Conservation (phyloP, 2,329 filamentous ascomycete species). For the Aspergillus sp. region DNA sequence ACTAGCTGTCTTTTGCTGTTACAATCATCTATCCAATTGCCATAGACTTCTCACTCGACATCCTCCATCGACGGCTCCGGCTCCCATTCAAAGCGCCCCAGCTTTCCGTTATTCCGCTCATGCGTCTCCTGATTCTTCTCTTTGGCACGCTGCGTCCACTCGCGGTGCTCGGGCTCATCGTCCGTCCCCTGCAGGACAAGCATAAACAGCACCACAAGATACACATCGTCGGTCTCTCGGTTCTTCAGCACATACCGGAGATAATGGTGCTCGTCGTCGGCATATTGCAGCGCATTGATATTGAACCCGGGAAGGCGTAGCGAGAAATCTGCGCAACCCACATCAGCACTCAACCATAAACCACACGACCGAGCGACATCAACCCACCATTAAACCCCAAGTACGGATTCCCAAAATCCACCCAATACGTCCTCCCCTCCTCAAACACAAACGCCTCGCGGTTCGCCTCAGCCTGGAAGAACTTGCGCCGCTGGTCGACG, state of each 20-base stretch:
- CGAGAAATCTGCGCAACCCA: conserved; percentile 36
- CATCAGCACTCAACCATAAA: conserved; percentile 1
- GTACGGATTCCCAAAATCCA: conserved; percentile 88
- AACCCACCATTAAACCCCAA: conserved; percentile 72
- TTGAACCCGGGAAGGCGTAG: conserved; percentile 38
- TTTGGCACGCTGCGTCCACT: conserved; percentile 7
- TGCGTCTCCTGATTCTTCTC: conserved; percentile 2
- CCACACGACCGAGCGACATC: not conserved
- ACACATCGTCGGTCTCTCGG: conserved; percentile 67
- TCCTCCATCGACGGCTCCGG: conserved; percentile 16
- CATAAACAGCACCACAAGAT: conserved; percentile 79
- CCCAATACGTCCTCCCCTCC: conserved; percentile 59
- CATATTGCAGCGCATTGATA: conserved; percentile 37
- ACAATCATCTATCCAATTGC: not conserved
- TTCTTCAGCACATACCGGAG: conserved; percentile 93
- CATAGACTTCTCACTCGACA: conserved; percentile 16
- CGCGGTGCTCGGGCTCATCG: conserved; percentile 18
- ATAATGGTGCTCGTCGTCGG: conserved; percentile 70
- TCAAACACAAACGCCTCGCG: conserved; percentile 62
- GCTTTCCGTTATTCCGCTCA: conserved; percentile 8
- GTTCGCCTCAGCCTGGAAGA: conserved; percentile 57
- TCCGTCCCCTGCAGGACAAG: conserved; percentile 53
- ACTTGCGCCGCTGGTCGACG: conserved; percentile 57
- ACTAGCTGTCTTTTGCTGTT: not conserved
- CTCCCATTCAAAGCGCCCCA: conserved; percentile 26